These are phyloP conservation scores for Trametes coccinea DNA, from an alignment of 768 basidiomycete species.

Conservation along the genomic window DNA sequence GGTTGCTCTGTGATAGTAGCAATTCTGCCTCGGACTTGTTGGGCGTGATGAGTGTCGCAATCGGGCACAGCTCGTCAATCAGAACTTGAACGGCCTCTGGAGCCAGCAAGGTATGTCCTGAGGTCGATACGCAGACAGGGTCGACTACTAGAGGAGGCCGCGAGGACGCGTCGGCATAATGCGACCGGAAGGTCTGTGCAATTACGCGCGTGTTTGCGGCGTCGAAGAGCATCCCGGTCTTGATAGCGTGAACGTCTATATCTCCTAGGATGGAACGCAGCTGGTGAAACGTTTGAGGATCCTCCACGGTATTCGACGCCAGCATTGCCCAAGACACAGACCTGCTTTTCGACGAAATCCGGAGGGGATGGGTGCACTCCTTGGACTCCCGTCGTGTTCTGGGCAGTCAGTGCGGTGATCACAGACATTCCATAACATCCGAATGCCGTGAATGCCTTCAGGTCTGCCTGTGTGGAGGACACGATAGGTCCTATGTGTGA, in stretches of 20 bases:
- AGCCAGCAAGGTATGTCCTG: conserved; percentile 77
- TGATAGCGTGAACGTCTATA: conserved; percentile 69
- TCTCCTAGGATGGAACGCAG: conserved; percentile 72
- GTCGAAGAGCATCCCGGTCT: conserved; percentile 88
- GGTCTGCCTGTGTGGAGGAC: conserved; percentile 62
- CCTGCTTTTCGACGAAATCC: conserved; percentile 75
- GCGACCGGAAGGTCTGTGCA: conserved; percentile 46
- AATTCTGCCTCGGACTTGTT: conserved; percentile 82
- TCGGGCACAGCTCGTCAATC: conserved; percentile 64
- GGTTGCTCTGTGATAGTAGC: conserved; percentile 47
- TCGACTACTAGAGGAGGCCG: conserved; percentile 73
- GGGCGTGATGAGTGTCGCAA: conserved; percentile 76
- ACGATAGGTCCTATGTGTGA: neutral
- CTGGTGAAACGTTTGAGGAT: conserved; percentile 38
- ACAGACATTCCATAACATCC: conserved; percentile 80
- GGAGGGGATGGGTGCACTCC: conserved; percentile 68
- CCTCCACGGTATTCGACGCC: neutral
- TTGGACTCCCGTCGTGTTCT: conserved; percentile 86
- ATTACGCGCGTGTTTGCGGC: conserved; percentile 53
- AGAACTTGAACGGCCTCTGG: conserved; percentile 63
- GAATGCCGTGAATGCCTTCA: conserved; percentile 80
- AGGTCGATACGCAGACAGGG: conserved; percentile 90
- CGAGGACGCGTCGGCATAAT: conserved; percentile 33
- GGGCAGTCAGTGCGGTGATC: conserved; percentile 84
- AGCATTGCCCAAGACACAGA: conserved; percentile 30